phyloP scores from a whole-genome alignment of 257 asterid genomes.

The Capsicum rhomboideum region DNA sequence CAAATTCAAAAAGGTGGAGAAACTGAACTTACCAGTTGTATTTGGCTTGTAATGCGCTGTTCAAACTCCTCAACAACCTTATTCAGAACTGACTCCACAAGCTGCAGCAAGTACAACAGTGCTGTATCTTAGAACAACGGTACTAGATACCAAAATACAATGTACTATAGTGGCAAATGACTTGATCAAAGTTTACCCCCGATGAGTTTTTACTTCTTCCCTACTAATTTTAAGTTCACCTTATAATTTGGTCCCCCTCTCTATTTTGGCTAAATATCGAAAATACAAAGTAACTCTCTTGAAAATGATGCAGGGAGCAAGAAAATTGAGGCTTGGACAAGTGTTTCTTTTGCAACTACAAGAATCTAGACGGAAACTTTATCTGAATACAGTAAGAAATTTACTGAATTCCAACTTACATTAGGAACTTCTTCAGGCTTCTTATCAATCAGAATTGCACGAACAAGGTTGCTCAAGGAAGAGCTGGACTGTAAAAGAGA shows the following conservation, averaged over 20 bases:
- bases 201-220: background rate
- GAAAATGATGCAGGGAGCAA: background rate
- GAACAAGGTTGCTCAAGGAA: conserved; percentile 72
- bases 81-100: conserved; percentile 75
- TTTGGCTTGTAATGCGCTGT: conserved; percentile 53
- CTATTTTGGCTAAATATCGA: background rate
- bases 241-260: background rate
- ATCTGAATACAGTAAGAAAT: background rate
- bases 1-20: background rate
- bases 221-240: background rate
- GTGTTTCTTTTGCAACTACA: background rate
- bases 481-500: conserved; percentile 50
- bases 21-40: conserved; percentile 40
- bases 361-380: background rate
- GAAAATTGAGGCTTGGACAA: background rate
- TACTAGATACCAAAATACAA: background rate
- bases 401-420: conserved; percentile 31
- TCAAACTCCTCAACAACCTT: conserved; percentile 91
- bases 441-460: conserved; percentile 62
- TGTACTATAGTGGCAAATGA: background rate
- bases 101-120: conserved; percentile 40
- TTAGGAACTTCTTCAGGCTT: conserved; percentile 89
- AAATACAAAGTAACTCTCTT: background rate
- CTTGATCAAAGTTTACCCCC: background rate
- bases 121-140: background rate